phyloP scores from a whole-genome alignment of 495 filamentous ascomycete genomes.

The Halenospora varia region DNA sequence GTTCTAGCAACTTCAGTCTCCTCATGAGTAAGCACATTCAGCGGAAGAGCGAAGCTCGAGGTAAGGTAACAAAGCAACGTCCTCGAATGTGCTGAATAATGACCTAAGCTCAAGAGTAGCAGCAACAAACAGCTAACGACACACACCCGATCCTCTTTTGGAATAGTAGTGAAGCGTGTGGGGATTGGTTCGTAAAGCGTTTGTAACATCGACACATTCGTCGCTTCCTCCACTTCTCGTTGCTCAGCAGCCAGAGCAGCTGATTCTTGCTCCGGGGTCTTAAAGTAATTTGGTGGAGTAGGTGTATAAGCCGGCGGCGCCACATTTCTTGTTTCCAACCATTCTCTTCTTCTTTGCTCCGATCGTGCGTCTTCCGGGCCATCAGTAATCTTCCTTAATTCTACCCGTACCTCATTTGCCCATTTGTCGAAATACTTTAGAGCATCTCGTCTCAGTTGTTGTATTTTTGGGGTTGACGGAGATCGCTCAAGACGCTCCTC shows the following conservation, averaged over 20 bases:
- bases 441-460: slow-evolving; percentile 13
- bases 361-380: slow-evolving; percentile 20
- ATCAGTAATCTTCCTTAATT: slow-evolving; percentile 9
- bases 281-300: neutral
- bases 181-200: slow-evolving; percentile 39
- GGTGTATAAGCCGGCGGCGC: slow-evolving; percentile 19
- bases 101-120: slow-evolving; percentile 70
- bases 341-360: slow-evolving; percentile 20
- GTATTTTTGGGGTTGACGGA: slow-evolving; percentile 11
- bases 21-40: slow-evolving; percentile 60
- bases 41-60: slow-evolving; percentile 60
- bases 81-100: slow-evolving; percentile 74
- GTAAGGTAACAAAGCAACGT: slow-evolving; percentile 68
- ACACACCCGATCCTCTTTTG: slow-evolving; percentile 41
- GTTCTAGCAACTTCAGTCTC: slow-evolving; percentile 70
- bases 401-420: slow-evolving; percentile 8
- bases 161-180: slow-evolving; percentile 38
- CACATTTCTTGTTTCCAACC: slow-evolving; percentile 14
- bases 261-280: neutral
- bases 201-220: slow-evolving; percentile 30
- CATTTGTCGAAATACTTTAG: slow-evolving; percentile 22
- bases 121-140: slow-evolving; percentile 61
- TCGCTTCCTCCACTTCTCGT: slow-evolving; percentile 24
- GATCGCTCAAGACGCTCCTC: slow-evolving; percentile 15
- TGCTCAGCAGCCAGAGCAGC: slow-evolving; percentile 19